These are phyloP conservation scores for Wallacemonas sp. DNA, from an alignment of 208 protist genomes.

Conservation along the genomic window DNA sequence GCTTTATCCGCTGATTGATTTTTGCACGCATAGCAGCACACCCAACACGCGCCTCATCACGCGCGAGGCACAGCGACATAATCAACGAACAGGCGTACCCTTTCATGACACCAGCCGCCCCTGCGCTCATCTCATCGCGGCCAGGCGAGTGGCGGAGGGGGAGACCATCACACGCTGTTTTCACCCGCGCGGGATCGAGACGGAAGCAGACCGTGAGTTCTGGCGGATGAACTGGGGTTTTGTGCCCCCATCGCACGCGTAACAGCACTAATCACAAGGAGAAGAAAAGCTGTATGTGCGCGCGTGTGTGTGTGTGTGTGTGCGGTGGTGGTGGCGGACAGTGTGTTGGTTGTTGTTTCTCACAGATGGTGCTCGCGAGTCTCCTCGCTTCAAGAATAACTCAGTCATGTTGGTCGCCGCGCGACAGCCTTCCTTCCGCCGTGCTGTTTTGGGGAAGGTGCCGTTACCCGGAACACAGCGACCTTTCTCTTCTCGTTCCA, in stretches of 20 bases:
- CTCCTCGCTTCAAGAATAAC: too few relatives aligned
- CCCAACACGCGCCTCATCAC: conserved; percentile 41
- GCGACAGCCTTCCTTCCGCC: too few relatives aligned
- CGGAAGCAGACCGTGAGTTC: conserved; percentile 63
- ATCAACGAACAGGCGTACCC: conserved; percentile 13
- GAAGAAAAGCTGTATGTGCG: background rate
- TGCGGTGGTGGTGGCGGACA: background rate
- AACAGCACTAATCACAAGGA: too few relatives aligned
- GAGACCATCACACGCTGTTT: conserved; percentile 63
- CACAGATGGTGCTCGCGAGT: background rate
- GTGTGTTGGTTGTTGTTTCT: background rate
- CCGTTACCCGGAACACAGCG: too few relatives aligned
- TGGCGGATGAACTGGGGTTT: conserved; percentile 83
- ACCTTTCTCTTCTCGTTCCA: too few relatives aligned
- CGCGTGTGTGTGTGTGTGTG: background rate
- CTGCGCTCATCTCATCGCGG: conserved; percentile 60
- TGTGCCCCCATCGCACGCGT: conserved; percentile 33
- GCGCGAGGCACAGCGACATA: background rate
- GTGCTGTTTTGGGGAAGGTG: too few relatives aligned
- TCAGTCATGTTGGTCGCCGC: too few relatives aligned
- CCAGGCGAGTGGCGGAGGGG: conserved; percentile 31
- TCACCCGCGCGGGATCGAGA: conserved; percentile 30
- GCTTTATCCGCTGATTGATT: conserved; percentile 81
- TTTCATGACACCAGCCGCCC: conserved; percentile 33
- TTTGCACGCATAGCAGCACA: conserved; percentile 65